These are phyloP conservation scores for Leucoagaricus sp. DNA, from an alignment of 1,284 basidiomycete species.

Conservation along the genomic window DNA sequence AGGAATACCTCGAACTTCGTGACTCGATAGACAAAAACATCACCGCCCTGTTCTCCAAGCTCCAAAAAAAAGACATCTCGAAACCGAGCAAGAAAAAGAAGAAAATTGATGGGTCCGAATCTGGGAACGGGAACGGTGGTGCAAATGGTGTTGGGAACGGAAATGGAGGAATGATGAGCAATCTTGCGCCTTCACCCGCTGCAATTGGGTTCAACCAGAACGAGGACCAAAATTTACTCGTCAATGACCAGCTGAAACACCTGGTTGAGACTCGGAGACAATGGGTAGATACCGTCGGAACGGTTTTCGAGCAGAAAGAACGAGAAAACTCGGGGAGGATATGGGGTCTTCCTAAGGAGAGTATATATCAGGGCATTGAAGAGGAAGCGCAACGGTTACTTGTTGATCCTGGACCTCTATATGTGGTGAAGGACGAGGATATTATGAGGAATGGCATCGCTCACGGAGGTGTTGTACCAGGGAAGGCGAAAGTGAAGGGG, in stretches of 20 bases:
- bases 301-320: slow-evolving; percentile 69
- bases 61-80: slow-evolving; percentile 74
- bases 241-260: slow-evolving; percentile 72
- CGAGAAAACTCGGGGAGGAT: slow-evolving; percentile 63
- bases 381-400: slow-evolving; percentile 49
- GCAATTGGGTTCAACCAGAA: slow-evolving; percentile 68
- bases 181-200: slow-evolving; percentile 54
- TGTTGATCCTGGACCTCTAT: slow-evolving; percentile 13
- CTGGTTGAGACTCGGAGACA: slow-evolving; percentile 70
- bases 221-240: slow-evolving; percentile 62
- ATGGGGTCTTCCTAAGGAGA: slow-evolving; percentile 72
- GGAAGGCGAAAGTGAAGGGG: slow-evolving; percentile 45
- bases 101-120: slow-evolving; percentile 42
- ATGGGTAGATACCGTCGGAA: slow-evolving; percentile 74
- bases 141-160: slow-evolving; percentile 31
- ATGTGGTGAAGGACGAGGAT: slow-evolving; percentile 15
- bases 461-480: slow-evolving; percentile 20
- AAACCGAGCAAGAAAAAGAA: slow-evolving; percentile 74
- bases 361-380: slow-evolving; percentile 74
- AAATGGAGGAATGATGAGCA: slow-evolving; percentile 27
- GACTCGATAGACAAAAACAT: slow-evolving; percentile 87
- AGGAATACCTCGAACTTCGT: slow-evolving; percentile 81
- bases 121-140: slow-evolving; percentile 31
- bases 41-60: slow-evolving; percentile 63
- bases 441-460: slow-evolving; percentile 17